phyloP scores from a whole-genome alignment of 2,329 filamentous ascomycete genomes.

The Colletotrichum gigasporum region DNA sequence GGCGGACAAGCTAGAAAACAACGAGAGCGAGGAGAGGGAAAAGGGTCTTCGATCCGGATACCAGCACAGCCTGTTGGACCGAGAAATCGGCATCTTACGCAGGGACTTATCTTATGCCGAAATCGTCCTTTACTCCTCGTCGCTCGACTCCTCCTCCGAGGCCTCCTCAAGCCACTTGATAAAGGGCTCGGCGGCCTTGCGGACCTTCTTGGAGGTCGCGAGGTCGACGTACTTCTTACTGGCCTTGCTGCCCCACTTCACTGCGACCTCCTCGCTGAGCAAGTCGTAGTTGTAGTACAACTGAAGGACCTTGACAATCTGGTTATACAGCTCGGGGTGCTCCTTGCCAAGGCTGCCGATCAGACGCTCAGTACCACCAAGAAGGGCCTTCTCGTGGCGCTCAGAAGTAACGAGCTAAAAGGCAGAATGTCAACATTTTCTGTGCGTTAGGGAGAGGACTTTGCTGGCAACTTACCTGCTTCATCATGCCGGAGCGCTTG shows the following conservation, averaged over 20 bases:
- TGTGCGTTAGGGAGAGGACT: not conserved
- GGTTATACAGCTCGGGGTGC: slow-evolving; percentile 77
- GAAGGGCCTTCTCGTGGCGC: slow-evolving; percentile 92
- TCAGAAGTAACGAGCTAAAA: slow-evolving; percentile 83
- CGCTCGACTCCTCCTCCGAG: slow-evolving; percentile 74
- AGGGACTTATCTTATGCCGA: too few relatives aligned
- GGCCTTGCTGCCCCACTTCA: slow-evolving; percentile 91
- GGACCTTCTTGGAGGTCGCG: slow-evolving; percentile 35
- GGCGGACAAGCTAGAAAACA: not conserved
- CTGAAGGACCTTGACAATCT: slow-evolving; percentile 87
- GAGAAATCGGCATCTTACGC: too few relatives aligned
- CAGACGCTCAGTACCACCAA: slow-evolving; percentile 95
- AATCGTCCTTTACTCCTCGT: slow-evolving; percentile 56
- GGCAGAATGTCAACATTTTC: not conserved
- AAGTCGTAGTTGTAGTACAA: slow-evolving; percentile 92
- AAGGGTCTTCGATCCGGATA: not conserved
- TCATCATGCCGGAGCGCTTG: slow-evolving; percentile 84
- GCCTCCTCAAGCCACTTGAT: slow-evolving; percentile 92
- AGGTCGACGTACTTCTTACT: slow-evolving; percentile 88
- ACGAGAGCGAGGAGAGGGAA: not conserved
- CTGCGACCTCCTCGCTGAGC: slow-evolving; percentile 86
- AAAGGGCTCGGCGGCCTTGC: slow-evolving; percentile 90
- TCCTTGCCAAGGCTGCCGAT: slow-evolving; percentile 77
- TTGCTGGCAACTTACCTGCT: slow-evolving; percentile 69
- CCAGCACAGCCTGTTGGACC: too few relatives aligned